phyloP scores from a whole-genome alignment of 148 eudicot genomes.

The Bassia scoparia region DNA sequence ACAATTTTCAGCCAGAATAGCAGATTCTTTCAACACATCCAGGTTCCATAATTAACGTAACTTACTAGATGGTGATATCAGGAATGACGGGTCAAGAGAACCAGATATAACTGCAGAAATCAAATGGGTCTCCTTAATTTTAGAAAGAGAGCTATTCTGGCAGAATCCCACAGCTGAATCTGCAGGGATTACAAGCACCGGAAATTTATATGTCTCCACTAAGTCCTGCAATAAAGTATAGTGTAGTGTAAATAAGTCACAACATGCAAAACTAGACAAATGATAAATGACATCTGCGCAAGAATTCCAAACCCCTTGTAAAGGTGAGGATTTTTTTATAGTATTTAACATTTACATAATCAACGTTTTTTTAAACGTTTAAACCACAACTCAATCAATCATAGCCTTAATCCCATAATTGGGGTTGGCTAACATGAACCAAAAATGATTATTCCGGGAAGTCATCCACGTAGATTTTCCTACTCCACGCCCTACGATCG shows the following conservation, averaged over 20 bases:
- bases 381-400: background rate
- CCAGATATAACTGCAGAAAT: constrained; percentile 73
- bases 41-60: constrained; percentile 10
- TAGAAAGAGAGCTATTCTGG: constrained; percentile 45
- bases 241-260: background rate
- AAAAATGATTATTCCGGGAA: too few relatives aligned
- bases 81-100: constrained; percentile 60
- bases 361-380: background rate
- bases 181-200: constrained; percentile 66
- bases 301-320: background rate
- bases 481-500: too few relatives aligned
- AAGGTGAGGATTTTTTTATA: background rate
- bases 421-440: too few relatives aligned
- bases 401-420: too few relatives aligned
- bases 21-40: constrained; percentile 8
- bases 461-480: too few relatives aligned
- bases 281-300: background rate
- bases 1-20: background rate
- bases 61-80: constrained; percentile 74
- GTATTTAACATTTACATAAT: background rate
- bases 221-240: constrained; percentile 36
- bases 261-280: constrained; percentile 2
- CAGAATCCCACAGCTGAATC: constrained; percentile 29
- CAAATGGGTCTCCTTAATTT: constrained; percentile 57
- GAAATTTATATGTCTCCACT: constrained; percentile 41